A percentile compares a stretch with the other conserved stretches of the same genome.
phyloP scores from a whole-genome alignment of 331 rosid genomes.

The Prunus yedoensis region DNA sequence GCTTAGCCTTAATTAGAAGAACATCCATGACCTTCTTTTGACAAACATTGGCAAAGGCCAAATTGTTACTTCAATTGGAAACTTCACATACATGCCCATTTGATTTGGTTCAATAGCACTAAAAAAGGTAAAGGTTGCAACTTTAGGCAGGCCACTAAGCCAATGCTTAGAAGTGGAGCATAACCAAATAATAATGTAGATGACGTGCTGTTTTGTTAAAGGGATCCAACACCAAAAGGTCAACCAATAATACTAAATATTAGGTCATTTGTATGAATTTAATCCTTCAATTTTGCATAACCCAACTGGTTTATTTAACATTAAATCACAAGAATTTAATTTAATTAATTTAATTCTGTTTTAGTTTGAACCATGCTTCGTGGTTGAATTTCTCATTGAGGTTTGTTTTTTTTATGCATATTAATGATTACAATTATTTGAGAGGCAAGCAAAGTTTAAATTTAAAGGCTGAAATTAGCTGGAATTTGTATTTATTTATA shows the following conservation, averaged over 20 bases:
- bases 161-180: constrained; percentile 9
- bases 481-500: constrained; percentile 3
- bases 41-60: neutral
- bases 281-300: neutral
- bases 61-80: constrained; percentile 9
- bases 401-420: constrained; percentile 8
- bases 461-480: constrained; percentile 11
- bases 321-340: too few species aligned
- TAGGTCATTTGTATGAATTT: constrained; percentile 18
- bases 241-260: constrained; percentile 18
- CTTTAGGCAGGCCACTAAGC: neutral
- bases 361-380: neutral
- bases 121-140: neutral
- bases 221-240: constrained; percentile 17
- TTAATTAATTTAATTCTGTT: neutral
- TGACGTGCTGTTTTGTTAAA: constrained; percentile 32
- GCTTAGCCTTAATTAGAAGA: neutral
- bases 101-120: constrained; percentile 13
- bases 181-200: neutral
- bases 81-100: neutral
- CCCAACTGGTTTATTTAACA: neutral
- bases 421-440: neutral
- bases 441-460: neutral
- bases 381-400: neutral
- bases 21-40: neutral